Conservation (phyloP, 305 asterid species). For the Stenogyne calaminthoides region DNA sequence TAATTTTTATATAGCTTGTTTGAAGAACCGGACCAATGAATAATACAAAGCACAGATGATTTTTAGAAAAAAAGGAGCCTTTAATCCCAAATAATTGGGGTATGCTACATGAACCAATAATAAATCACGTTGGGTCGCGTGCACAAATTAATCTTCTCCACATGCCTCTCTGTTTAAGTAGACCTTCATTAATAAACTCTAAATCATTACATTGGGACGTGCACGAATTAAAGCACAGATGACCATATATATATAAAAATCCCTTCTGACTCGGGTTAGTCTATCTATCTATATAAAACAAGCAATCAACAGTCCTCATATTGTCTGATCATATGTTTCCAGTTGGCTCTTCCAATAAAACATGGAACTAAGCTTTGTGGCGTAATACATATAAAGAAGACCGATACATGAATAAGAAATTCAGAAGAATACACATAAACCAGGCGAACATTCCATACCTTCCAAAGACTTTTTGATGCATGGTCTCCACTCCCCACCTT, state of each 20-base stretch:
- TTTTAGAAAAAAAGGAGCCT: no score
- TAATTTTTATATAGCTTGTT: neutral
- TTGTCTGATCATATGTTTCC: constrained; percentile 1
- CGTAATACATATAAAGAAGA: neutral
- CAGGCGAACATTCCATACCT: constrained; percentile 41
- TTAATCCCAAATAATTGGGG: no score
- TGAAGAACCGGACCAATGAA: neutral
- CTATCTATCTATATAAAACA: neutral
- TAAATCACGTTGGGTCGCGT: no score
- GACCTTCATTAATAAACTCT: no score
- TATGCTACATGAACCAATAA: no score
- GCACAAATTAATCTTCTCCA: no score
- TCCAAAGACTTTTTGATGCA: constrained; percentile 69
- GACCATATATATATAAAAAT: neutral
- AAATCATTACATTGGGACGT: no score
- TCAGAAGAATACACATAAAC: neutral
- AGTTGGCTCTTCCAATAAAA: constrained; percentile 6
- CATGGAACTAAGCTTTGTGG: neutral
- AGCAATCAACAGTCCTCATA: neutral
- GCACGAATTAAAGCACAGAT: no score
- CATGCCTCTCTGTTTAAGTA: no score
- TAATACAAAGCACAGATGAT: neutral
- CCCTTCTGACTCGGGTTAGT: neutral
- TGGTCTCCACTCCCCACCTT: constrained; percentile 82
- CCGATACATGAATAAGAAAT: neutral